Base-by-base conservation (phyloP, 768 basidiomycete species). In the Paxillus ammoniavirescens region DNA sequence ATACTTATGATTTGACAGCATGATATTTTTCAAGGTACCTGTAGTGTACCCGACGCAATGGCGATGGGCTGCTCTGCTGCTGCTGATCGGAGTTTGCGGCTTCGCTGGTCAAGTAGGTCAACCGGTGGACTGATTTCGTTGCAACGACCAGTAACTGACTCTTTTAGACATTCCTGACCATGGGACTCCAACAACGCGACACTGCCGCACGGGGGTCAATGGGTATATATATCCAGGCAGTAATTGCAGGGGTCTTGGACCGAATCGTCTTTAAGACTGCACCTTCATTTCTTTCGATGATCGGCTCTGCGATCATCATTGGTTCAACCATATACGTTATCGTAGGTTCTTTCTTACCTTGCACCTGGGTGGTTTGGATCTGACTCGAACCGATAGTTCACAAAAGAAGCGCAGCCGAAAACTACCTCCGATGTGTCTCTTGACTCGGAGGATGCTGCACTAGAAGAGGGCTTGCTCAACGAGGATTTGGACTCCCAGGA, bases 161-260 rank as follows among this genome's bases (percentile, higher is more conserved):
- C 43, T 23, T 47, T 9, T 31, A 84, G 75, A 75, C 79, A 1
- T 69, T 85, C 9, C 63, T 89, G 33, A 85, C 83, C 1, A 70
- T 81, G 66, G 86, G 84, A 0, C 69, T 88, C 9, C 82, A 84
- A 52, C 78, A 35, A 35, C 35, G 81, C 3, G 86, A 88, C 63
- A 81, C 81, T 4, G 86, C 82, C 0, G 80, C 82, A 0, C 70
- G 85, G 38, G 87, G 82, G 0, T 74, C 82, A 1, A 73, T 89
- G 58, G 85, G 80, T 0, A 67, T 87, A 8, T 90, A 86, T 59
- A 70, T 77, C 5, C 78, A 81, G 66, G 77, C 89, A 33, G 73
- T 90, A 10, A 89, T 84, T 62, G 82, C 88, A 0, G 73, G 78
- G 1, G 65, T 83, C n/a, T 71, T 90, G 13, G 87, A 93, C 62